Evolutionary conservation across 176 grass and related monocot species (phyloP).

Genomic region (Ampelocalamus luodianensis): DNA sequence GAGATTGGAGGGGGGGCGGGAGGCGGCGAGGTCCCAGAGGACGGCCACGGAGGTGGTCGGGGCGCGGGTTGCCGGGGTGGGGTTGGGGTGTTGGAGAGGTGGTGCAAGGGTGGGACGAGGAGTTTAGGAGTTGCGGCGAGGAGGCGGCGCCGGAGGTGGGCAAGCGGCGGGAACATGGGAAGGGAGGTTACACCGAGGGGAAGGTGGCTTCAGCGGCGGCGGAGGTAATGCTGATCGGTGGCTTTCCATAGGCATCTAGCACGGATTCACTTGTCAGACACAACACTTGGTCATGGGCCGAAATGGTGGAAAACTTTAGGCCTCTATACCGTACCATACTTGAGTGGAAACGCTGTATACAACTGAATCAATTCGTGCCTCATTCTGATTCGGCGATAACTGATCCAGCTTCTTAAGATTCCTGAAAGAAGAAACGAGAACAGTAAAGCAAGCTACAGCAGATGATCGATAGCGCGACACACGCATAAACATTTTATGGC

Average conservation of each 20-base stretch:
- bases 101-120: neutral
- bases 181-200: neutral
- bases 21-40: slow-evolving; percentile 67
- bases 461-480: neutral
- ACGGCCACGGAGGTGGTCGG: slow-evolving; percentile 42
- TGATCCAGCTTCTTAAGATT: neutral
- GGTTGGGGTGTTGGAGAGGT: neutral
- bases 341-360: neutral
- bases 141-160: slow-evolving; percentile 19
- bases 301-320: neutral
- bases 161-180: slow-evolving; percentile 34
- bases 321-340: neutral
- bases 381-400: neutral
- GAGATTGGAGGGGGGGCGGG: slow-evolving; percentile 50
- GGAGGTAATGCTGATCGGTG: neutral
- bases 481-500: neutral
- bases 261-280: neutral
- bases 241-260: neutral
- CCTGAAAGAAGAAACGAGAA: neutral
- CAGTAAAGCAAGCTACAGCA: neutral
- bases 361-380: neutral
- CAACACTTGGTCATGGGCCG: no score
- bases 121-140: neutral
- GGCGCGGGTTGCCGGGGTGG: slow-evolving; percentile 16
- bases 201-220: neutral